Base-by-base conservation (phyloP, 2,329 filamentous ascomycete genomes). In the Diaporthe vaccinii region DNA sequence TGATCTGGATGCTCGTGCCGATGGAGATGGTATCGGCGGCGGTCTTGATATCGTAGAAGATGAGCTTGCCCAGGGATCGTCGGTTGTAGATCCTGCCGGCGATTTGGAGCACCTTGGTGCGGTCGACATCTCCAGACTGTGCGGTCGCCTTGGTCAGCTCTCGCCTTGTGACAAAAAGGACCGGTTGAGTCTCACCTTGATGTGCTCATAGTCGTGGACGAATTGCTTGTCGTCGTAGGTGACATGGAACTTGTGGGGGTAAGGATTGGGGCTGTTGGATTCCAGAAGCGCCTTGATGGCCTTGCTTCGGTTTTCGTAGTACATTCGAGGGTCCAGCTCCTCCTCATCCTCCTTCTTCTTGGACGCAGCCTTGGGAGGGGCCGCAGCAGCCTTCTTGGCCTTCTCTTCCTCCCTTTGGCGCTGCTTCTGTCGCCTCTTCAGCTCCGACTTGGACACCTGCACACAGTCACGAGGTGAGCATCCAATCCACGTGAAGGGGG, bases 381-480 rank as follows among this genome's bases (percentile, higher is more conserved):
- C 84, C 80, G 76, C 89, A 71, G 94, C 94, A 39, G 92, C 94
- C 89, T 95, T 96, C 87, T 95, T 92, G 80, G 92, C 92, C 93
- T 98, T 98, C 87, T 95, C 94, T 79, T 93, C 93, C 77, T 97
- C 95, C 85, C 91, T 92, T 85, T 96, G 91, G 79, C 96, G 93
- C 83, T 93, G 90, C 94, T 99, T 99, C 88, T 96, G 91, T 82
- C 96, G 93, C 88, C 95, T 96, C 95, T 99, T 99, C 84, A 98
- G 89, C 87, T 96, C 93, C 22, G 92, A 91, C 92, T 96, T 96
- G 87, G 94, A 96, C 76, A 93, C 84, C 84, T 86, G 53, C 41
- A 34, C 15, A 17, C 17, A 58, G 7, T 12, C 10, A 44, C 28
- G 46, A n/a, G n/a, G 62, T 77, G 55, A 77, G 76, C 39, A 39